Evolutionary conservation across 805 yeast genomes (phyloP).

Genomic region (Wickerhamomyces chambardii): DNA sequence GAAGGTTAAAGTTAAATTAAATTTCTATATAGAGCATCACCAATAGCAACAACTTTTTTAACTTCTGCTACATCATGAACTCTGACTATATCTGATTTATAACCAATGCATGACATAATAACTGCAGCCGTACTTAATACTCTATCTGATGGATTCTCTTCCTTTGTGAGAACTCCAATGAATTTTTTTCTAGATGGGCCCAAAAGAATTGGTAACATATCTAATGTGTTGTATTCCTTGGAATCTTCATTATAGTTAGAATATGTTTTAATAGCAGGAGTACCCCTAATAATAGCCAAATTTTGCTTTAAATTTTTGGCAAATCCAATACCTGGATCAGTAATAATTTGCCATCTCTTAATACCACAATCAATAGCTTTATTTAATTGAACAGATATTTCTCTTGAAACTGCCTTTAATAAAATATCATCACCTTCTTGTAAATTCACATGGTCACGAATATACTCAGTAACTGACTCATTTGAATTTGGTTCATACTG

Average conservation of each 20-base stretch:
- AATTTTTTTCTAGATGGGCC: conserved; percentile 91
- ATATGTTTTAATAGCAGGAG: conserved; percentile 39
- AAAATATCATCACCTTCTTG: conserved; percentile 24
- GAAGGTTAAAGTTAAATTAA: conserved; percentile 3
- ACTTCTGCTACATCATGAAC: conserved; percentile 76
- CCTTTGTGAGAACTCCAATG: conserved; percentile 66
- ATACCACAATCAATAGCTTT: conserved; percentile 58
- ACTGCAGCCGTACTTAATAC: conserved; percentile 72
- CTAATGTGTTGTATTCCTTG: conserved; percentile 10
- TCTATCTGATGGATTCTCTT: conserved; percentile 48
- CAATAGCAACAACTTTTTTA: conserved; percentile 43
- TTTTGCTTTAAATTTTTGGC: conserved; percentile 80
- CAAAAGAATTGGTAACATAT: conserved; percentile 51
- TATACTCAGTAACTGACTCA: conserved; percentile 27
- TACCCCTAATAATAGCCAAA: conserved; percentile 46
- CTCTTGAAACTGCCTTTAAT: conserved; percentile 53
- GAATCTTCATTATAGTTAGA: conserved; percentile 23
- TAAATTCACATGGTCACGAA: conserved; percentile 12
- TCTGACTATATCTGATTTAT: conserved; percentile 71
- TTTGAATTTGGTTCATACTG: conserved; percentile 36
- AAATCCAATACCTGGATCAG: conserved; percentile 96
- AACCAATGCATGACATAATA: conserved; percentile 63
- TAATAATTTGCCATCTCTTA: conserved; percentile 79
- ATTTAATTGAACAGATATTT: conserved; percentile 45
- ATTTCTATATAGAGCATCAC: conserved; percentile 63